Base-by-base conservation (phyloP, 495 filamentous ascomycete genomes). In the Bombardia bombarda region DNA sequence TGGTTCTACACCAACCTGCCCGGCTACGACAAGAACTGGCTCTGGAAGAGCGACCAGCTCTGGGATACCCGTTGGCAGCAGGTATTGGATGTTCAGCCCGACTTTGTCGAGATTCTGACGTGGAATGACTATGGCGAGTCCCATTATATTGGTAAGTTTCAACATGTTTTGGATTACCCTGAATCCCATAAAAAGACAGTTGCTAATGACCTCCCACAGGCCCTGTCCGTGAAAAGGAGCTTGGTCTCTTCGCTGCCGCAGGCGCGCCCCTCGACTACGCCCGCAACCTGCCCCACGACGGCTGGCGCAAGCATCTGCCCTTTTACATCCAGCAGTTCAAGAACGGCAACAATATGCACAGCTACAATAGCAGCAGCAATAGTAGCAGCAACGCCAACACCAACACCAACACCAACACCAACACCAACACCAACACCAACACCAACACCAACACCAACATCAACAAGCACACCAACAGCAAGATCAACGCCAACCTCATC, bases 51-150 rank as follows among this genome's bases (percentile, higher is more conserved):
- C 2, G 77, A 80, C 38, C 54, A 67, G 23, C 68, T 82, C 12
- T 83, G 77, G 77, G 74, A 74, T 25, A 58, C 68, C 28, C 70
- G 78, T 13, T 82, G 79, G 78, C 52, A 59, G 12, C 55, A 79
- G 40, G 68, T 82, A 4, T 47, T 79, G 12, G 47, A 57, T 13
- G 50, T 77, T 2, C 49, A 67, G 23, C 76, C 79, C 16, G 64
- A 74, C 3, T 80, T 77, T 41, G 65, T 82, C 13, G 68, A 82
- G 58, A 79, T 83, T 21, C 61, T 86, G 37, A 80, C 76, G 26
- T 84, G 80, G 82, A 86, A 84, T 45, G 81, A 85, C 47, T 84
- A 74, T 45, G 78, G 78, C 43, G 81, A 84, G 58, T 77, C 72
- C 22, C 77, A 79, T 49, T 75, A 77, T 52, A 66, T 77, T 20